Percentiles rank a stretch among this genome's conserved stretches.
phyloP scores from a whole-genome alignment of 257 asterid species.

The Ilex asprella region DNA sequence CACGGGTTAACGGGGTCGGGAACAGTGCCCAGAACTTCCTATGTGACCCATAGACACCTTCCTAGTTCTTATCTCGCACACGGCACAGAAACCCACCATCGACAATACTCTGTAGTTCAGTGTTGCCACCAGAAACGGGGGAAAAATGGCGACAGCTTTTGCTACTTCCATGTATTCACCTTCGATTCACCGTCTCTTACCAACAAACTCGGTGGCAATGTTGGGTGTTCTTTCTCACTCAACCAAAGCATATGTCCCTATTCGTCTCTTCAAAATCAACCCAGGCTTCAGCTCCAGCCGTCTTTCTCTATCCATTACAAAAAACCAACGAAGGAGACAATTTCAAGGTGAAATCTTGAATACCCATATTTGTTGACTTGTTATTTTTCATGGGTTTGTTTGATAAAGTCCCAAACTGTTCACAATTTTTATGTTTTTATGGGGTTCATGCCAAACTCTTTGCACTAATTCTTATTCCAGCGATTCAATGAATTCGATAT shows the following conservation, averaged over 20 bases:
- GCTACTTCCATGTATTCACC: constrained; percentile 1
- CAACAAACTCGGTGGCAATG: constrained; percentile 28
- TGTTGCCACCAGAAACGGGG: neutral
- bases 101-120: no score
- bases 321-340: constrained; percentile 25
- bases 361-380: neutral
- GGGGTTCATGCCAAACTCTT: no score
- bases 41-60: no score
- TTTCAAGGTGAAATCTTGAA: constrained; percentile 35
- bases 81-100: no score
- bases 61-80: no score
- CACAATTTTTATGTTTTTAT: neutral
- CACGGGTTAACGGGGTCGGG: no score
- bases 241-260: constrained; percentile 26
- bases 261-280: constrained; percentile 23
- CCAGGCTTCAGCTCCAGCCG: constrained; percentile 30
- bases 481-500: no score
- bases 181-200: constrained; percentile 15
- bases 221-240: constrained; percentile 16
- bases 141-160: neutral
- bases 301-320: constrained; percentile 32
- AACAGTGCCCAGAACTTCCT: no score
- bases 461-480: no score
- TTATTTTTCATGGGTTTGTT: neutral
- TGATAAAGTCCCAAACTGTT: neutral